A percentile compares a stretch with the other conserved stretches of the same genome.
phyloP scores from a whole-genome alignment of 768 basidiomycete species.

The Leccinum sublutescens region DNA sequence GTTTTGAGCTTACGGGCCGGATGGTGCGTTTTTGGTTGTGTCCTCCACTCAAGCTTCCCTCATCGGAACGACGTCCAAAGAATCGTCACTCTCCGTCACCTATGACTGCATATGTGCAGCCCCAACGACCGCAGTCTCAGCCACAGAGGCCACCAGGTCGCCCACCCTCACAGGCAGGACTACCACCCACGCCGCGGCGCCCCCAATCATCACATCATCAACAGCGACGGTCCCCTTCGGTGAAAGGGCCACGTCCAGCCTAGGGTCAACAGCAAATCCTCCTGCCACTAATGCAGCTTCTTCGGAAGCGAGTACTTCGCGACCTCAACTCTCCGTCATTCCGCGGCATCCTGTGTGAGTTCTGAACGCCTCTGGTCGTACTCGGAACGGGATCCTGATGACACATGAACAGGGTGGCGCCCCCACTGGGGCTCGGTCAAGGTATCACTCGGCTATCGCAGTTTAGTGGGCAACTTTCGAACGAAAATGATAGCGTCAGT shows the following conservation, averaged over 20 bases:
- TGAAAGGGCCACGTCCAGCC: slow-evolving; percentile 36
- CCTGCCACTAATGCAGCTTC: slow-evolving; percentile 21
- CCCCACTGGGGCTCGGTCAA: slow-evolving; percentile 54
- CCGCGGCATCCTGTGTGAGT: slow-evolving; percentile 23
- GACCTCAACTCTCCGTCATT: too few relatives aligned
- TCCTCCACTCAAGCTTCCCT: slow-evolving; percentile 15
- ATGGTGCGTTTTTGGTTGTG: slow-evolving; percentile 51
- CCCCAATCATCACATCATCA: slow-evolving; percentile 33
- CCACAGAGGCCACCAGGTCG: slow-evolving; percentile 49
- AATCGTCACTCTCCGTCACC: slow-evolving; percentile 47
- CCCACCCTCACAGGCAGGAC: slow-evolving; percentile 49
- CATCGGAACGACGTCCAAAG: neutral
- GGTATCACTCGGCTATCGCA: slow-evolving; percentile 62
- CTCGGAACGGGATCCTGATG: slow-evolving; percentile 13
- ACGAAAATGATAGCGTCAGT: slow-evolving; percentile 48
- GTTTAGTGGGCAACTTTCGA: slow-evolving; percentile 65
- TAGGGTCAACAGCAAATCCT: slow-evolving; percentile 22
- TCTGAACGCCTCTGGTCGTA: neutral
- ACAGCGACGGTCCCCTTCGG: slow-evolving; percentile 32
- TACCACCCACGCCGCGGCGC: slow-evolving; percentile 47
- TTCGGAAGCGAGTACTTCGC: too few relatives aligned
- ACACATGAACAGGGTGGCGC: slow-evolving; percentile 29
- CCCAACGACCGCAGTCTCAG: slow-evolving; percentile 60
- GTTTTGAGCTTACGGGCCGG: slow-evolving; percentile 94
- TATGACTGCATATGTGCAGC: slow-evolving; percentile 41